Base-by-base conservation (phyloP, 768 basidiomycete species). In the Boletellus emodensis region DNA sequence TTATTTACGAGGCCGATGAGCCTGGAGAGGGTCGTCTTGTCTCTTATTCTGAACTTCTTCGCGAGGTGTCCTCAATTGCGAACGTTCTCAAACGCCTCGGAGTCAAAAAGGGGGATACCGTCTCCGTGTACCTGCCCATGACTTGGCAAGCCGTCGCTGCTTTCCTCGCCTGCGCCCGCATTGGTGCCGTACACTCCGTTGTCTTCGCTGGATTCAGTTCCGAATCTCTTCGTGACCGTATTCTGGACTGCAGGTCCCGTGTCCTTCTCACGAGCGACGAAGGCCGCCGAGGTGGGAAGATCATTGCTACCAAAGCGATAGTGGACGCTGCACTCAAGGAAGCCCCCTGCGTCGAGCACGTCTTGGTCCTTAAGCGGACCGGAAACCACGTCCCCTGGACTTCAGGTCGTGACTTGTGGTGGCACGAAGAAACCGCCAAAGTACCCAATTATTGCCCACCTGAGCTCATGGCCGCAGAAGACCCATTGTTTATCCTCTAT, bases 1-100 rank as follows among this genome's bases (percentile, higher is more conserved):
- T 98, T 71, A 94, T 98, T 69, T 99, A 94, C 74, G 95, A 99
- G 69, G 94, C 94, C 1, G 95, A 99, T 62, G 95, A 99, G 67
- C 88, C 94, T 1, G 83, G 79, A 48, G 78, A 90, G 41, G 88
- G 91, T 43, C 66, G 81, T 52, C 77, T 85, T 41, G 76, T 98
- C 66, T 75, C 84, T 20, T 99, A 89, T 67, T 77, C 80, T 15
- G 82, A 96, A 66, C 87, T 99, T 49, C 80, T 97, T 39, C 86
- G 83, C 51, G 92, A 97, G 67, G 94, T 96, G 28, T 94, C 80
- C 72, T 73, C 78, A 43, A 69, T 97, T 46, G 95, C 95, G 40
- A 96, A 98, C 60, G 91, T 96, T 4, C 86, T 99, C 69, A 91
- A 87, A 64, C 74, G 75, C 1, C 82, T 90, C 61, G 94, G 94